Evolutionary conservation across 164 flowering plant genomes (phyloP).

Genomic region (Tinospora cordifolia): DNA sequence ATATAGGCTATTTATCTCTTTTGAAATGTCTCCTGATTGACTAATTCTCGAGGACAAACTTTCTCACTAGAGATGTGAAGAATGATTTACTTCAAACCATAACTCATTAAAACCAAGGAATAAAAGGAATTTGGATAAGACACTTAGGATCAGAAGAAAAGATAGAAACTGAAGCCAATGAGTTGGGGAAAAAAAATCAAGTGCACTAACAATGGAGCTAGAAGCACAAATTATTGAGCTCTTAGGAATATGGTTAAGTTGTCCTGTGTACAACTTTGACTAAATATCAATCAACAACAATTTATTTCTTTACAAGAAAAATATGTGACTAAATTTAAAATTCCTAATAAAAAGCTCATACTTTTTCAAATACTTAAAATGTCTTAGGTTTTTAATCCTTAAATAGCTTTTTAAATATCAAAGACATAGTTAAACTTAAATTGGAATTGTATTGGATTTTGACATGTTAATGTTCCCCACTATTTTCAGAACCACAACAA

Average conservation of each 20-base stretch:
- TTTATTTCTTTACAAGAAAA: too few species aligned
- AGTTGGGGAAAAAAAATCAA: not conserved
- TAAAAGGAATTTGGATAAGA: not conserved
- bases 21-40: not conserved
- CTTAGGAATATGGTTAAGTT: not conserved
- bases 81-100: not conserved
- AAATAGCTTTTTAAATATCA: too few species aligned
- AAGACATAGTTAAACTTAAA: too few species aligned
- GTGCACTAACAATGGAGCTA: not conserved
- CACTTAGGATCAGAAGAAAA: not conserved
- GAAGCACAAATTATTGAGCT: not conserved
- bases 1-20: too few species aligned
- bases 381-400: too few species aligned
- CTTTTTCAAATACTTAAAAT: too few species aligned
- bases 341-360: too few species aligned
- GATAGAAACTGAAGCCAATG: not conserved
- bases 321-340: too few species aligned
- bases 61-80: not conserved
- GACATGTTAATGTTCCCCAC: not conserved
- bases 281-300: too few species aligned
- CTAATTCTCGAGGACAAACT: not conserved
- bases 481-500: too few species aligned
- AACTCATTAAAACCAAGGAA: not conserved
- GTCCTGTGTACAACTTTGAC: not conserved
- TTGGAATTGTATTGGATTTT: not conserved